Conservation (phyloP, 2,329 filamentous ascomycete genomes). For the Trichoderma asperellum region DNA sequence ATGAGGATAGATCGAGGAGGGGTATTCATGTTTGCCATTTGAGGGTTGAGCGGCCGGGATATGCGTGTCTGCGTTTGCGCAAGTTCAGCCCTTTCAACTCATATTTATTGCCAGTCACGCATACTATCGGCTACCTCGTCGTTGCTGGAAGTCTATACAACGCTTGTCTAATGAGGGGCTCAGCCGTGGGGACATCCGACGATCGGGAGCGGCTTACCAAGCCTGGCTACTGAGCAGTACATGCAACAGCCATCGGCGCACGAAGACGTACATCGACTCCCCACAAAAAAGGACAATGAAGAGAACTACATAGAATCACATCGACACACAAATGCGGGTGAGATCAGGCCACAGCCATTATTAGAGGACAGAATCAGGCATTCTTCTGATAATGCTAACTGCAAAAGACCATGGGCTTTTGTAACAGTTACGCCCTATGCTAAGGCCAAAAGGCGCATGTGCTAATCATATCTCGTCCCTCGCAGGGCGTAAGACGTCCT, state of each 20-base stretch:
- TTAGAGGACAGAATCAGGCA: slow-evolving; percentile 29
- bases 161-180: slow-evolving; percentile 4
- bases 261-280: neutral
- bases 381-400: slow-evolving; percentile 29
- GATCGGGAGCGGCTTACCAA: slow-evolving; percentile 15
- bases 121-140: neutral
- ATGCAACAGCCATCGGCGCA: neutral
- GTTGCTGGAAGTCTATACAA: neutral
- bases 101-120: neutral
- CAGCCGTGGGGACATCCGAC: slow-evolving; percentile 5
- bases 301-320: slow-evolving; percentile 19
- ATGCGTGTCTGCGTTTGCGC: neutral
- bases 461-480: slow-evolving; percentile 19
- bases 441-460: slow-evolving; percentile 1
- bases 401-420: slow-evolving; percentile 24
- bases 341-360: neutral
- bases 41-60: neutral
- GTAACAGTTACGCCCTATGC: slow-evolving; percentile 19
- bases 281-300: neutral
- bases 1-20: slow-evolving; percentile 63
- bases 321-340: slow-evolving; percentile 5
- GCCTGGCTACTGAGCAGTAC: neutral
- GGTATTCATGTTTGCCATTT: slow-evolving; percentile 36
- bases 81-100: neutral
- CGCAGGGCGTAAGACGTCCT: slow-evolving; percentile 28